Conservation (phyloP, 805 yeast genomes). For the Vanderwaltozyma verrucispora region DNA sequence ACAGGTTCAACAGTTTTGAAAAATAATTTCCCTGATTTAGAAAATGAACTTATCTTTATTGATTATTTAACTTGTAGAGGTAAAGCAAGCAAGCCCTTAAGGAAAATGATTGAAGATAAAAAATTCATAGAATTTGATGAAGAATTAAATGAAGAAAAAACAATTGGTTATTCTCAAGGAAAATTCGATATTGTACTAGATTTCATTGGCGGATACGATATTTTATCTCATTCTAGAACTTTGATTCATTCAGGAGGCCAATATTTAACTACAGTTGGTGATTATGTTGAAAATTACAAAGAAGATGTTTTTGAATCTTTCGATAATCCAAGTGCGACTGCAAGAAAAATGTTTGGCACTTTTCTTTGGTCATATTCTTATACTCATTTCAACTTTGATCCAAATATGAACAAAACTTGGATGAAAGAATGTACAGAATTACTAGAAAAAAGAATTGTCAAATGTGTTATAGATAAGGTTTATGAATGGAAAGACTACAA, state of each 20-base stretch:
- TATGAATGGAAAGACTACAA: slow-evolving; percentile 44
- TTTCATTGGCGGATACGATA: slow-evolving; percentile 55
- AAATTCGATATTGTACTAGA: slow-evolving; percentile 61
- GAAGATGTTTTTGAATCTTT: slow-evolving; percentile 29
- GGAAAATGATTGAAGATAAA: slow-evolving; percentile 25
- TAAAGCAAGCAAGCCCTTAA: slow-evolving; percentile 24
- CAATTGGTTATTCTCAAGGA: slow-evolving; percentile 28
- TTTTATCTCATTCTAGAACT: slow-evolving; percentile 34
- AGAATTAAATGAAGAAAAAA: slow-evolving; percentile 22
- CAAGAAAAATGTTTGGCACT: slow-evolving; percentile 29
- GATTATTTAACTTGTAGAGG: slow-evolving; percentile 27
- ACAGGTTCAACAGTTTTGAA: slow-evolving; percentile 36
- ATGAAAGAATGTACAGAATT: slow-evolving; percentile 34
- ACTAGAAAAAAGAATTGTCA: slow-evolving; percentile 37
- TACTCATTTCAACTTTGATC: slow-evolving; percentile 28
- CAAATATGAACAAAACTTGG: slow-evolving; percentile 31
- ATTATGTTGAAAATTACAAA: slow-evolving; percentile 34
- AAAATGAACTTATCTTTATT: slow-evolving; percentile 31
- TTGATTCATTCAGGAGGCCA: slow-evolving; percentile 41
- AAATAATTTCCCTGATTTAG: slow-evolving; percentile 30
- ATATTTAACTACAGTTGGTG: slow-evolving; percentile 58
- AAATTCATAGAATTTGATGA: slow-evolving; percentile 27
- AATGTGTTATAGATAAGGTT: slow-evolving; percentile 44
- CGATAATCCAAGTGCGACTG: slow-evolving; percentile 28
- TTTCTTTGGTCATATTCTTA: slow-evolving; percentile 31